Evolutionary conservation across 78 protist species (phyloP).

Genomic region (Chrysochromulina parva): DNA sequence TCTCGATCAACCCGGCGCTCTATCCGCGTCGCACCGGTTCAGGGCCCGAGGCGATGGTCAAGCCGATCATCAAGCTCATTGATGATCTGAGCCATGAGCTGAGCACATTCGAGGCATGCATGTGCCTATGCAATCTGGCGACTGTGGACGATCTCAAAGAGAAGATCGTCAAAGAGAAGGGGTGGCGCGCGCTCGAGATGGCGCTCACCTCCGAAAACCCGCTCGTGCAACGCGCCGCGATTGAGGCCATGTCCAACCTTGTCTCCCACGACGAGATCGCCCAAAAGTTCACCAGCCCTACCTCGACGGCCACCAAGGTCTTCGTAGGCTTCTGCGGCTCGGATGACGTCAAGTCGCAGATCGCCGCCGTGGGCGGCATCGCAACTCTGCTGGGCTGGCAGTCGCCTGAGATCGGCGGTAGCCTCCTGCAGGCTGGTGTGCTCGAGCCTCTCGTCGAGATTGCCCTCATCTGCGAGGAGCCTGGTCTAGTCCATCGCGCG

Average conservation of each 20-base stretch:
- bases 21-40: neutral
- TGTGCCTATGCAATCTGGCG: neutral
- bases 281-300: neutral
- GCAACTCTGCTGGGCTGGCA: neutral
- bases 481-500: conserved; percentile 4
- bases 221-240: conserved; percentile 21
- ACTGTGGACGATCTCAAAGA: neutral
- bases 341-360: neutral
- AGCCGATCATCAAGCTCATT: neutral
- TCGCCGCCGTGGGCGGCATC: conserved; percentile 4
- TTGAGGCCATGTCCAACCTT: conserved; percentile 3
- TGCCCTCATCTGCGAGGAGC: neutral
- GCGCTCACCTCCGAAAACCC: neutral
- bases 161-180: neutral
- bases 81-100: neutral
- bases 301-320: neutral
- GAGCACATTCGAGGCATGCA: neutral
- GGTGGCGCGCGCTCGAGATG: conserved; percentile 2
- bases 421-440: neutral
- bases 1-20: neutral
- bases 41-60: neutral
- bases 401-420: neutral
- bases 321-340: conserved; percentile 15
- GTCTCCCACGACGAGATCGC: neutral
- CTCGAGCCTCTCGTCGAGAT: neutral